A percentile compares a stretch with the other conserved stretches of the same genome.
Evolutionary conservation across 2,329 filamentous ascomycete genomes (phyloP).

Genomic region (Epichloe glyceriae): DNA sequence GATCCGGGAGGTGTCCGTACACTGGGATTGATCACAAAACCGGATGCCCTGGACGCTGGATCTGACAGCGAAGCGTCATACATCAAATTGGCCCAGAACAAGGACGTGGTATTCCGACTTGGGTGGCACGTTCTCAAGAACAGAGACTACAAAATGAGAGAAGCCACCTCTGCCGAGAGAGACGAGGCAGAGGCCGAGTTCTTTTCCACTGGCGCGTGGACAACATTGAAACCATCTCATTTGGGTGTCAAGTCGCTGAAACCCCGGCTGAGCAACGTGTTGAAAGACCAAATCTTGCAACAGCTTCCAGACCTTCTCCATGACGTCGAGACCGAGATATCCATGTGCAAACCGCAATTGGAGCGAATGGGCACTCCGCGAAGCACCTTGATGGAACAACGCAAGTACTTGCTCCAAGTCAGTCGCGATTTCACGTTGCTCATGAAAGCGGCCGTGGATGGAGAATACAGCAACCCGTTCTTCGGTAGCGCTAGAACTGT

Average conservation of each 20-base stretch:
- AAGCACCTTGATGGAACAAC: slow-evolving; percentile 31
- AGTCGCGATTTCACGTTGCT: slow-evolving; percentile 31
- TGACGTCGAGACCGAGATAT: slow-evolving; percentile 27
- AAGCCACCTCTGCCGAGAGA: slow-evolving; percentile 19
- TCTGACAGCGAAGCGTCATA: slow-evolving; percentile 29
- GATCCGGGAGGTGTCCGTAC: slow-evolving; percentile 25
- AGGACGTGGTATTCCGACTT: slow-evolving; percentile 32
- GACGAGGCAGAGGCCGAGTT: slow-evolving; percentile 29
- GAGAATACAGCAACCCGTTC: slow-evolving; percentile 37
- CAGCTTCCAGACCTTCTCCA: slow-evolving; percentile 32
- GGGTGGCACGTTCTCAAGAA: slow-evolving; percentile 43
- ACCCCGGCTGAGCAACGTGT: slow-evolving; percentile 34
- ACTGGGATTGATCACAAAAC: slow-evolving; percentile 44
- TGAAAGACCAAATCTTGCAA: slow-evolving; percentile 31
- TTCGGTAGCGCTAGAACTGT: slow-evolving; percentile 25
- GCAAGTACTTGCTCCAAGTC: slow-evolving; percentile 31
- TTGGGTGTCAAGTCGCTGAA: slow-evolving; percentile 37
- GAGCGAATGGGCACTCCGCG: slow-evolving; percentile 35
- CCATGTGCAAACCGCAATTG: slow-evolving; percentile 24
- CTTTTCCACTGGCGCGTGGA: slow-evolving; percentile 30
- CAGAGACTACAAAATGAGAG: slow-evolving; percentile 19
- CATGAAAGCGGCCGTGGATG: slow-evolving; percentile 33
- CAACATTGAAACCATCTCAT: slow-evolving; percentile 16
- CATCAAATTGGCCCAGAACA: slow-evolving; percentile 30
- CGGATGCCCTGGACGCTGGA: slow-evolving; percentile 23